Evolutionary conservation across 176 grass and related monocot genomes (phyloP).

Genomic region (Oryza longistaminata): DNA sequence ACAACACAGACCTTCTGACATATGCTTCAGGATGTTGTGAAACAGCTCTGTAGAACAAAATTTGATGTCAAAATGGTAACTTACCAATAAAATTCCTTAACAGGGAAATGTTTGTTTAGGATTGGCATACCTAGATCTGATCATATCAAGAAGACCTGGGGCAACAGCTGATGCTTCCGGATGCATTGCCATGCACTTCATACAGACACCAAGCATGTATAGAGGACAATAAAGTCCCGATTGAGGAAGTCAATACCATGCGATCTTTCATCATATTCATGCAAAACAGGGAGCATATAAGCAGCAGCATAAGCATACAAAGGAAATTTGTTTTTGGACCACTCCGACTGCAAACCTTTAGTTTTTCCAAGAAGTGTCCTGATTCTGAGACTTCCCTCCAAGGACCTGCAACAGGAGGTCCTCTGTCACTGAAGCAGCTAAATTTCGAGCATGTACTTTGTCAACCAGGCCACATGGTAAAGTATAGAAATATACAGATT

Average conservation of each 20-base stretch:
- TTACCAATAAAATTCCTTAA: constrained; percentile 22
- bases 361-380: constrained; percentile 54
- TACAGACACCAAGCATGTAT: constrained; percentile 95
- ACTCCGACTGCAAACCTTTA: constrained; percentile 56
- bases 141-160: constrained; percentile 83
- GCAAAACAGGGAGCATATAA: constrained; percentile 90
- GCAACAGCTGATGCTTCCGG: constrained; percentile 87
- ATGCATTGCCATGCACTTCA: constrained; percentile 89
- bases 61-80: neutral
- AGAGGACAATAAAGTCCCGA: constrained; percentile 84
- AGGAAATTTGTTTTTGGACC: constrained; percentile 82
- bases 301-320: constrained; percentile 73
- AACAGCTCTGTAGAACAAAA: constrained; percentile 57
- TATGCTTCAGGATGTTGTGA: constrained; percentile 90
- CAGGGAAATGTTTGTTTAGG: constrained; percentile 21
- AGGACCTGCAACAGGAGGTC: constrained; percentile 67
- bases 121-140: constrained; percentile 68
- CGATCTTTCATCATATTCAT: constrained; percentile 82
- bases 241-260: constrained; percentile 83
- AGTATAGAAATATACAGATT: too few relatives aligned
- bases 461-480: too few relatives aligned
- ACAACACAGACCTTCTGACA: constrained; percentile 85
- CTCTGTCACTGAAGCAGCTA: constrained; percentile 73
- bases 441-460: neutral
- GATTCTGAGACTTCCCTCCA: constrained; percentile 87